phyloP scores from a whole-genome alignment of 1,139 yeast genomes.

The Hemisphaericaspora xylofermentans region DNA sequence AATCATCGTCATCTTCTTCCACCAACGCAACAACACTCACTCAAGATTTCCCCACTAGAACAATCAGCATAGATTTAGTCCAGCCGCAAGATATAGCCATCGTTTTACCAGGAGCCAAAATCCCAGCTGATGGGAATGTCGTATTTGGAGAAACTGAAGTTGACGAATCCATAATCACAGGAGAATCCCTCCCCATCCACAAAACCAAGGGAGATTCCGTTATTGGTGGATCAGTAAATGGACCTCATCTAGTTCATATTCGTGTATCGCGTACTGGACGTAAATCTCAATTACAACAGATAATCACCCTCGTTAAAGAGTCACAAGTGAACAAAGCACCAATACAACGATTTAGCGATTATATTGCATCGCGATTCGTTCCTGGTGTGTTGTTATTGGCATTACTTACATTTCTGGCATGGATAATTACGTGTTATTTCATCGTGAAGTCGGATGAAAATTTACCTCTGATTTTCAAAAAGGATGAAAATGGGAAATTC shows the following conservation, averaged over 20 bases:
- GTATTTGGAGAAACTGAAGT: slow-evolving; percentile 76
- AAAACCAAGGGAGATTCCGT: slow-evolving; percentile 63
- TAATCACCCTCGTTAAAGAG: slow-evolving; percentile 79
- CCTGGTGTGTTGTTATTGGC: slow-evolving; percentile 69
- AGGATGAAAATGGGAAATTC: slow-evolving; percentile 54
- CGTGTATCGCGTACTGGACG: slow-evolving; percentile 71
- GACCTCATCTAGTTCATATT: slow-evolving; percentile 70
- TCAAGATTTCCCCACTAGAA: slow-evolving; percentile 24
- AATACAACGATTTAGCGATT: slow-evolving; percentile 85
- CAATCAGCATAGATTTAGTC: slow-evolving; percentile 68
- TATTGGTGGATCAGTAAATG: slow-evolving; percentile 90
- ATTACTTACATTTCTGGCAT: slow-evolving; percentile 60
- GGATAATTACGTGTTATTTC: slow-evolving; percentile 50
- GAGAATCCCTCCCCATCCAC: slow-evolving; percentile 77
- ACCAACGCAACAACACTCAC: slow-evolving; percentile 1
- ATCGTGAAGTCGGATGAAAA: slow-evolving; percentile 28
- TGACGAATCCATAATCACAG: slow-evolving; percentile 87
- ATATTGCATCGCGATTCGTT: slow-evolving; percentile 82
- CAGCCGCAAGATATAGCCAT: slow-evolving; percentile 77
- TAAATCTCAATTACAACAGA: slow-evolving; percentile 83
- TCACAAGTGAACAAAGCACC: slow-evolving; percentile 92
- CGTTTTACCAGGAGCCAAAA: slow-evolving; percentile 79
- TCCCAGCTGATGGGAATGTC: slow-evolving; percentile 90
- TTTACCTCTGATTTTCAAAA: slow-evolving; percentile 57
- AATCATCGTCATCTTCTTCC: not conserved